Conservation (phyloP, 1,284 basidiomycete species). For the Puccinia brachypodii region DNA sequence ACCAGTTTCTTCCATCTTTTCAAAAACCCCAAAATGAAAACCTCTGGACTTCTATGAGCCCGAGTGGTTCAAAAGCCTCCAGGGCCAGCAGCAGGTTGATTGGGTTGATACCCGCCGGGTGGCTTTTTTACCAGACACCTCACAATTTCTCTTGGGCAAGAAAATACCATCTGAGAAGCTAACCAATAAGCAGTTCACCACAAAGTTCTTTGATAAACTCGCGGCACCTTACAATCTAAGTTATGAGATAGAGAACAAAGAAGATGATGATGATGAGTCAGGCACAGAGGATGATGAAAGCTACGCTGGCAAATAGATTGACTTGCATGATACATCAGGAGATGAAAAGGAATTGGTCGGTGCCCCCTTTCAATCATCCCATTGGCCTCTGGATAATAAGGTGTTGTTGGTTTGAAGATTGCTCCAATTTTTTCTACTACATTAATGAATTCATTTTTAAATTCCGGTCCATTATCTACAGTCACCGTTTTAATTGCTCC, state of each 20-base stretch:
- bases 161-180: not conserved
- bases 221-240: not conserved
- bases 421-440: not conserved
- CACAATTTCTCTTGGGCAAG: not conserved
- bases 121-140: constrained; percentile 11
- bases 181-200: not conserved
- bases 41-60: constrained; percentile 22
- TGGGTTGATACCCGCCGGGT: not conserved
- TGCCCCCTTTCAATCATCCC: constrained; percentile 20
- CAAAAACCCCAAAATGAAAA: not conserved
- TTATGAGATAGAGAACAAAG: constrained; percentile 4
- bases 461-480: not conserved
- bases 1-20: not conserved
- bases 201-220: not conserved
- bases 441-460: constrained; percentile 3
- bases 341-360: not conserved
- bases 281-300: not conserved
- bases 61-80: constrained; percentile 23
- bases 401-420: not conserved
- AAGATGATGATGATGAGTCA: not conserved
- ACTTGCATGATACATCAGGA: not conserved
- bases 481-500: not conserved
- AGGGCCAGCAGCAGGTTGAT: not conserved
- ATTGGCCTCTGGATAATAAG: constrained; percentile 2
- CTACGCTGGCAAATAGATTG: not conserved